Base-by-base conservation (phyloP, 805 yeast species). In the Pichia deserticola region DNA sequence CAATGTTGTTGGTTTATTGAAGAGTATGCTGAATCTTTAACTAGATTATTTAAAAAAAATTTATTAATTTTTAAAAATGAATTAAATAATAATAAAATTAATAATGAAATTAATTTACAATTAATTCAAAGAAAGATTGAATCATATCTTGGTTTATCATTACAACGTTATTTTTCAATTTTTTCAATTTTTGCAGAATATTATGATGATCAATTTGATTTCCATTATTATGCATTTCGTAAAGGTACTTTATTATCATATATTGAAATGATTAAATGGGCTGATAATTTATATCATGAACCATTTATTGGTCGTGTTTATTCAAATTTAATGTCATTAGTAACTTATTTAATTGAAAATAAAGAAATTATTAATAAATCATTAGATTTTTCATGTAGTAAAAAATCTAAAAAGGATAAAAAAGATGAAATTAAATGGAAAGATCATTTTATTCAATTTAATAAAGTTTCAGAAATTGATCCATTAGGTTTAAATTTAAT, bases 171-270 rank as follows among this genome's bases (percentile, higher is more conserved):
- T 62, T 65, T 70, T 40, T 82, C 88, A 3, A 74, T 89, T 42
- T 70, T 80, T 45, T 79, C 80, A 52, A 77, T 86, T 33, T 89
- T 81, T 66, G 75, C 79, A 41, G 85, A 81, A 47, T 89, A 81
- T 67, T 78, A 73, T 61, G 79, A 78, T 54, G 99, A 93, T 62
- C 97, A 93, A 70, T 76, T 85, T 55, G 99, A 93, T 65, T 93
- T 92, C 82, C 98, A 93, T 64, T 83, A 86, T 42, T 93, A 88
- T 65, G 86, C 95, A 63, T 79, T 87, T 75, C 79, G 97, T 67
- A 81, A 85, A 58, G 98, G 97, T 27, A 88, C 97, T 7, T 83
- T 92, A 29, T 77, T 95, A 55, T 83, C 92, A 8, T 93, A 92
- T 62, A 57, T 86, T 32, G 82, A 81, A 20, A 79, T 87, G 78